Evolutionary conservation across 192 early-diverging fungal genomes (phyloP), one percentile per base, ranked within the genome.

Genomic region (Chytriomyces sp.): DNA sequence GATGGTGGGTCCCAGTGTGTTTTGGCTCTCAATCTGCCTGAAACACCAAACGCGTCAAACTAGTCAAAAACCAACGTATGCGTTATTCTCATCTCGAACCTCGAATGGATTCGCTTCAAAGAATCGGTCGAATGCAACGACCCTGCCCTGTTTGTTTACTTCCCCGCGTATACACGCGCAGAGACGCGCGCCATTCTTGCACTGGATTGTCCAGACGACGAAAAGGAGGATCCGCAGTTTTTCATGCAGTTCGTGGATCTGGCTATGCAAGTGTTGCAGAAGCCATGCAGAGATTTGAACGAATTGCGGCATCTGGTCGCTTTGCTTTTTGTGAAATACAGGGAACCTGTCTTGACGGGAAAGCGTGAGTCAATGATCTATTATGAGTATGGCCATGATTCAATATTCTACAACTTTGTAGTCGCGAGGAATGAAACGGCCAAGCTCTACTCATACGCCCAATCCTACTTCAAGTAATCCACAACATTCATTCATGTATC

Each of bases 261-360:
- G 8, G 75, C 94, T 4, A 93, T 93, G 73, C 89, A 92, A 36
- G 88, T 94, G 53, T 93, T 96, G 74, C 80, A 88, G 55, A 81
- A 86, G 30, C 90, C 91, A 41, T 93, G 92, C 73, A 85, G 86
- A 34, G 92, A 98, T 60, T 73, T 99, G 34, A 91, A 91, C 59
- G 95, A 99, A 77, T 82, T 99, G 12, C 78, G 93, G 30, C 91
- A 96, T 62, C 68, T 97, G 37, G 89, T 90, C 19, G 85, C 87
- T 0, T 75, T 96, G 49, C 81, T 97, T 12, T 96, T 89, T 70
- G 93, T 93, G 7, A 87, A 93, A 59, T 99, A 95, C 73, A 80
- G 94, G 40, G 91, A 93, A 73, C 96, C 96, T 0, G 87, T 98
- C 12, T 76, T 83, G 33, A 82, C 89, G 12, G 90, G 92, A 25